Evolutionary conservation across 108 stramenopile species (phyloP).

Genomic region (Heterococcus sp.): DNA sequence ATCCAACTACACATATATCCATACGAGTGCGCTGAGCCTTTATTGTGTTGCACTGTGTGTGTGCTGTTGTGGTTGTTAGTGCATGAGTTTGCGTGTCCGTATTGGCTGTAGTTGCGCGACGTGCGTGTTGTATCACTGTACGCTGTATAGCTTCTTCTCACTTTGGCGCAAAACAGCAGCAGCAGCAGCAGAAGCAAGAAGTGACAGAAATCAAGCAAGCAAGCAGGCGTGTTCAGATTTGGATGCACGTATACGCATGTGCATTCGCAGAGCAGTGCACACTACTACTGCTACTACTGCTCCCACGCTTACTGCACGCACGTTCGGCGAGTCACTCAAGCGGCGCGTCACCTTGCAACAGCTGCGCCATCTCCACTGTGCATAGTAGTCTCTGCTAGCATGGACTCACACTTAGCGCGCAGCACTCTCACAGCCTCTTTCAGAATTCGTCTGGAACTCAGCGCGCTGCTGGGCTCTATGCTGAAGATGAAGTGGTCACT

Average conservation of each 20-base stretch:
- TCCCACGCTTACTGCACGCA: not conserved
- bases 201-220: not conserved
- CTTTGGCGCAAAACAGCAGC: not conserved
- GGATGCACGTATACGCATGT: no score
- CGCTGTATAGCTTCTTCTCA: not conserved
- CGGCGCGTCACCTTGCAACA: not conserved
- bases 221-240: not conserved
- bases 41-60: not conserved
- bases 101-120: no score
- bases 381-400: not conserved
- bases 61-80: not conserved
- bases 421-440: not conserved
- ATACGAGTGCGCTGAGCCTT: no score
- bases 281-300: not conserved
- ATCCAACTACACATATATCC: no score
- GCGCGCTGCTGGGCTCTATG: slow-evolving; percentile 86
- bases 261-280: not conserved
- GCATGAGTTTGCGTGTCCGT: not conserved
- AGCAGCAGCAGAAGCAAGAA: no score
- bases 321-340: not conserved
- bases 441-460: slow-evolving; percentile 32
- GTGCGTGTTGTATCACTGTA: not conserved
- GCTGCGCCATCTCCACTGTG: not conserved
- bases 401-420: not conserved
- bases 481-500: slow-evolving; percentile 94